Conservation (phyloP, 139 green algal species). For the Chlamydomonas sphaeroides region DNA sequence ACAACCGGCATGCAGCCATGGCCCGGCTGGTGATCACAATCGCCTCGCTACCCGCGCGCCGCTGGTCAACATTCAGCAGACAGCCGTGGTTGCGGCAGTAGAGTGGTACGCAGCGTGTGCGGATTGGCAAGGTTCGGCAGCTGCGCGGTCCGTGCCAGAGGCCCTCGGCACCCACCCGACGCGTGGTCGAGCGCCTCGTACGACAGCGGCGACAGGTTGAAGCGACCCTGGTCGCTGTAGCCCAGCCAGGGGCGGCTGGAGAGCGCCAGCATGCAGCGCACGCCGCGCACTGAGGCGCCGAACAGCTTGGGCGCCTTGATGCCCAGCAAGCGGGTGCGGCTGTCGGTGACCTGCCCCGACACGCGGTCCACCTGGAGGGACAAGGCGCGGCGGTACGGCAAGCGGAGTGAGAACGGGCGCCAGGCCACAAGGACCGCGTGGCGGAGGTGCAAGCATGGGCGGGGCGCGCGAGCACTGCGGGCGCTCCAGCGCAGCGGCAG, state of each 20-base stretch:
- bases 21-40: no score
- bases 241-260: constrained; percentile 94
- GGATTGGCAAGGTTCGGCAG: no score
- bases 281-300: constrained; percentile 68
- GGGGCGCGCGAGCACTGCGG: no score
- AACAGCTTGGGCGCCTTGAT: constrained; percentile 86
- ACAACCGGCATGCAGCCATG: no score
- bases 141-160: not conserved
- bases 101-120: no score
- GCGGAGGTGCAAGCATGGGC: no score
- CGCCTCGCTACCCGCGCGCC: no score
- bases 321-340: constrained; percentile 94
- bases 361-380: constrained; percentile 46
- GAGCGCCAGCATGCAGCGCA: constrained; percentile 92
- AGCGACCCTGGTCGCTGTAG: constrained; percentile 89
- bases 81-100: no score
- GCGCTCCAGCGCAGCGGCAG: no score
- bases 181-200: constrained; percentile 91
- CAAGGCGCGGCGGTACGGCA: not conserved
- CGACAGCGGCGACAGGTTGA: constrained; percentile 89
- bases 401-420: no score
- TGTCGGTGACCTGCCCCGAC: constrained; percentile 78
- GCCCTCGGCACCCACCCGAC: constrained; percentile 62
- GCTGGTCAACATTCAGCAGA: no score
- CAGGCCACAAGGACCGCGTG: no score